Evolutionary conservation across 2,329 filamentous ascomycete genomes (phyloP).

Genomic region (Stagonosporopsis cucurbitacearum): DNA sequence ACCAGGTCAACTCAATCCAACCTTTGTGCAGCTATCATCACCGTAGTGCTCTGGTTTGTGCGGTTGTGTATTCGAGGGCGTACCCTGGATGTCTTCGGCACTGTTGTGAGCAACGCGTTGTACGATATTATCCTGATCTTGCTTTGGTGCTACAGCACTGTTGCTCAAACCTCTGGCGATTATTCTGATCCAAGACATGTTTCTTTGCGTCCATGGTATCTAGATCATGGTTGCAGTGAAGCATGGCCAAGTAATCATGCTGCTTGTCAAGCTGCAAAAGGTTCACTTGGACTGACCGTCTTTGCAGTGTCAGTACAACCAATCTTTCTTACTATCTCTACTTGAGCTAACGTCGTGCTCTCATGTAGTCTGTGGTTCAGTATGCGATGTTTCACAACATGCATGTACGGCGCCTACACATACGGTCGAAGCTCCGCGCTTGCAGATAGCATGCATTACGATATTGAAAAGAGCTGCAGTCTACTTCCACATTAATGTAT

Average conservation of each 20-base stretch:
- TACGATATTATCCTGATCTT: slow-evolving; percentile 26
- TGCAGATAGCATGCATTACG: not conserved
- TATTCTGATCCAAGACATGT: slow-evolving; percentile 24
- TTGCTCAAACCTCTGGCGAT: slow-evolving; percentile 20
- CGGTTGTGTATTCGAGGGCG: slow-evolving; percentile 19
- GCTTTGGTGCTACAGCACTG: slow-evolving; percentile 24
- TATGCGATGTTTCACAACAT: slow-evolving; percentile 18
- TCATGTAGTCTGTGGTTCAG: slow-evolving; percentile 19
- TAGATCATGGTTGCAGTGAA: slow-evolving; percentile 20
- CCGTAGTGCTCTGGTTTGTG: slow-evolving; percentile 19
- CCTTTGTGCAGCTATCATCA: slow-evolving; percentile 19
- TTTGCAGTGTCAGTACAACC: slow-evolving; percentile 20
- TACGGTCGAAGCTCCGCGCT: not conserved
- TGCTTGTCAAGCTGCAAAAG: slow-evolving; percentile 14
- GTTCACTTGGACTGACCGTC: slow-evolving; percentile 17
- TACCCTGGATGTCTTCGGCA: slow-evolving; percentile 16
- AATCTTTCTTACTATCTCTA: not conserved
- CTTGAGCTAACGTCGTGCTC: not conserved
- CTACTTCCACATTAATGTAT: too few relatives aligned
- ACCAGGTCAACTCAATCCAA: slow-evolving; percentile 18
- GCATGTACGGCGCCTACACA: slow-evolving; percentile 24
- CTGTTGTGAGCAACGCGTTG: slow-evolving; percentile 18
- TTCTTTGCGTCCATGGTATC: slow-evolving; percentile 27
- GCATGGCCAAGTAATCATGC: not conserved
- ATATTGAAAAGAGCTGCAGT: not conserved